Evolutionary conservation across 2,329 filamentous ascomycete species (phyloP).

Genomic region (Fusarium tuaranense): DNA sequence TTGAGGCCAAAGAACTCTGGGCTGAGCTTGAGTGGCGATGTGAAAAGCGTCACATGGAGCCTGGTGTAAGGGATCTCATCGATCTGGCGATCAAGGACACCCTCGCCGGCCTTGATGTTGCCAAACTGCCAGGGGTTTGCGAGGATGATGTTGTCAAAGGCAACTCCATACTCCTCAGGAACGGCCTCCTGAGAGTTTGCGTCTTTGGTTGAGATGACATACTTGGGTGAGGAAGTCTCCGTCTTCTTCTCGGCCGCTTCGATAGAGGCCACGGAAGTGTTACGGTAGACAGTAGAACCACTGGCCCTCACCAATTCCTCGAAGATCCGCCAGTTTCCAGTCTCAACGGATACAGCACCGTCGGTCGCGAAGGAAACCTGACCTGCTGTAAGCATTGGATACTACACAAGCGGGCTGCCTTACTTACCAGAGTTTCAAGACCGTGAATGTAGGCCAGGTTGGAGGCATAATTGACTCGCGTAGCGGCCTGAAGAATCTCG

Average conservation of each 20-base stretch:
- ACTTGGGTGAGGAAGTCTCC: slow-evolving; percentile 57
- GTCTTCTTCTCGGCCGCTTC: slow-evolving; percentile 58
- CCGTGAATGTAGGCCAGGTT: slow-evolving; percentile 90
- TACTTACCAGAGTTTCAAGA: slow-evolving; percentile 80
- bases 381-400: slow-evolving; percentile 9
- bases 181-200: slow-evolving; percentile 33
- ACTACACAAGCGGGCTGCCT: not conserved
- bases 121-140: slow-evolving; percentile 88
- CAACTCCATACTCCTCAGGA: slow-evolving; percentile 58
- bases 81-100: slow-evolving; percentile 76
- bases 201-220: slow-evolving; percentile 56
- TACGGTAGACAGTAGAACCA: slow-evolving; percentile 69
- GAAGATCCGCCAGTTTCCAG: slow-evolving; percentile 97
- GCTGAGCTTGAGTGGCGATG: slow-evolving; percentile 79
- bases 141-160: slow-evolving; percentile 85
- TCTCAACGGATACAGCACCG: slow-evolving; percentile 80
- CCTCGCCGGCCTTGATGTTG: slow-evolving; percentile 71
- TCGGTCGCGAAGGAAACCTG: slow-evolving; percentile 88
- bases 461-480: slow-evolving; percentile 93
- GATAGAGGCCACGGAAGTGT: slow-evolving; percentile 76
- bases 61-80: slow-evolving; percentile 87
- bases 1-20: slow-evolving; percentile 78
- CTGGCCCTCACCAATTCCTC: slow-evolving; percentile 79
- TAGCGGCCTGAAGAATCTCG: slow-evolving; percentile 90
- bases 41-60: slow-evolving; percentile 90